Percentiles rank a stretch among this genome's conserved stretches.
Conservation (phyloP, 2,329 filamentous ascomycete genomes). For the Penicillium sp. region DNA sequence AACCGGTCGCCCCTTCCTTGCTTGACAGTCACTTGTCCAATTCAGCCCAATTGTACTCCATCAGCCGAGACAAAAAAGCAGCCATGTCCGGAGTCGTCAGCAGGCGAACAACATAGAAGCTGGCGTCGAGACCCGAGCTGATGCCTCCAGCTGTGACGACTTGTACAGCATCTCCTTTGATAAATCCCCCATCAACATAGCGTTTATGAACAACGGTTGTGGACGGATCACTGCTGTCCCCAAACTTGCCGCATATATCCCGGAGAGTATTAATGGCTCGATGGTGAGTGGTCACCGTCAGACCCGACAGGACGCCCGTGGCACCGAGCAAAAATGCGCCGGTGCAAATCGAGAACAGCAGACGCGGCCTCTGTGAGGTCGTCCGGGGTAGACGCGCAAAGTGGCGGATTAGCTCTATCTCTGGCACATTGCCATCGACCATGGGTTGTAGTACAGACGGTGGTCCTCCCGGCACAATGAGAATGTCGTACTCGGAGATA, state of each 20-base stretch:
- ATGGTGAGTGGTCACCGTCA: constrained; percentile 46
- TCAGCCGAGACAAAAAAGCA: constrained; percentile 70
- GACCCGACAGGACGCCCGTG: constrained; percentile 37
- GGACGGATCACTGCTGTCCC: constrained; percentile 1
- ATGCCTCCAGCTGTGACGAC: constrained; percentile 81
- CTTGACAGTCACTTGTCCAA: constrained; percentile 9
- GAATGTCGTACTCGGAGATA: constrained; percentile 40
- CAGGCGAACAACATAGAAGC: constrained; percentile 81
- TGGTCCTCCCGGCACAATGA: constrained; percentile 43
- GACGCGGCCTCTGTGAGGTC: constrained; percentile 25
- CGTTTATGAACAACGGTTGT: constrained; percentile 22
- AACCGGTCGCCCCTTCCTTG: neutral
- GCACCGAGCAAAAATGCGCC: constrained; percentile 43
- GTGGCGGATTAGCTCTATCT: constrained; percentile 27
- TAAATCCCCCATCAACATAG: constrained; percentile 23
- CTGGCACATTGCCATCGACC: constrained; percentile 19
- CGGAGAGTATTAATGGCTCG: constrained; percentile 24
- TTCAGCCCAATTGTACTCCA: constrained; percentile 78
- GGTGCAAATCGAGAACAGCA: constrained; percentile 46
- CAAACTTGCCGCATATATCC: constrained; percentile 22
- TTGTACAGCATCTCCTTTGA: constrained; percentile 55
- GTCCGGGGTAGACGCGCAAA: constrained; percentile 25
- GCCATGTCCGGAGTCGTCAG: constrained; percentile 77
- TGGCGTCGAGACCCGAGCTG: constrained; percentile 78
- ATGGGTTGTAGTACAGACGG: constrained; percentile 30